Evolutionary conservation across 768 basidiomycete genomes (phyloP), one percentile per base, ranked within the genome.

Genomic region (Hydnum rufescens): DNA sequence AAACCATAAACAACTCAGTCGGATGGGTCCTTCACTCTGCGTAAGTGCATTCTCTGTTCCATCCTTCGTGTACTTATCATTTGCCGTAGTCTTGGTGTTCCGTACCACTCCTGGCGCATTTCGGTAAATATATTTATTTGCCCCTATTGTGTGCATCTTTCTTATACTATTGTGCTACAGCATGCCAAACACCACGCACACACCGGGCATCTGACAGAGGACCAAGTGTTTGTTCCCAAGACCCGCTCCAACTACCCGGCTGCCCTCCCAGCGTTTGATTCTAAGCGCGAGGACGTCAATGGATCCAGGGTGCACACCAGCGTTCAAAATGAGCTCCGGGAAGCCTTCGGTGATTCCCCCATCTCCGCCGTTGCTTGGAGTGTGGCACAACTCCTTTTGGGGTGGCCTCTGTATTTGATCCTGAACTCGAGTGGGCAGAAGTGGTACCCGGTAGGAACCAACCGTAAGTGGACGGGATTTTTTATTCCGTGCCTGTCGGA

Each of bases 21-120:
- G 93, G 93, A 6, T 93, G 84, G 82, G 62, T 93, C 55, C 71
- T 96, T 30, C 93, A 96, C 66, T 93, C 89, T 43, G 75, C 74
- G 86, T 87, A 62, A 57, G 81, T 63, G 16, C 16, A 1, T 32
- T 43, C 54, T 53, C 51, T 57, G 46, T 58, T 51, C 42, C 51
- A 52, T 44, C 25, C 13, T 28, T 23, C 5, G 22, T 13, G 4
- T 25, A 28, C 44, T 8, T 13, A 13, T 47, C 13, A 42, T 31
- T 48, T 19, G 60, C 30, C 56, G 6, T 26, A 87, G 86, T 51
- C 76, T 96, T 54, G 82, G 92, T 47, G 93, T 97, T 13, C 93
- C 93, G 3, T 99, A 88, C 68, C 89, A 96, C 63, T 85, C 88
- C 3, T 97, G 92, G 93, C 75, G 88, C 57, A 87, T 95, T 62